phyloP scores from a whole-genome alignment of 139 green algal species.

The Mesotaenium endlicherianum region DNA sequence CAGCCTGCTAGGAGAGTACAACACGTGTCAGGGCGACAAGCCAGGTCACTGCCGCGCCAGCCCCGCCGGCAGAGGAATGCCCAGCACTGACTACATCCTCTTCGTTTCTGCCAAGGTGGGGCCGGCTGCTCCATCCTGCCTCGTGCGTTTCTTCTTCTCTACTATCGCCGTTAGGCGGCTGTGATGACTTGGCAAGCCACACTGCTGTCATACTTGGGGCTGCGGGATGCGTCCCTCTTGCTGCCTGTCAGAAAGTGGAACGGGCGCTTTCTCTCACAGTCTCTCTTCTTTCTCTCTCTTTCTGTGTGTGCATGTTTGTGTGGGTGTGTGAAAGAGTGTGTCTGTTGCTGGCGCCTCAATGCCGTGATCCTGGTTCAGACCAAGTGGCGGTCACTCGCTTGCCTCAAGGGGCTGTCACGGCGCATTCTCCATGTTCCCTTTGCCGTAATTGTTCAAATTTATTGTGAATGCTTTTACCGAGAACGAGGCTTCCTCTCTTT shows the following conservation, averaged over 20 bases:
- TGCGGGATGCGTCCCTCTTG: not conserved
- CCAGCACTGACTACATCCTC: not conserved
- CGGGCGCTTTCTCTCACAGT: not conserved
- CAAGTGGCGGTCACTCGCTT: too few relatives aligned
- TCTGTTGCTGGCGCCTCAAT: too few relatives aligned
- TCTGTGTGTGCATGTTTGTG: too few relatives aligned
- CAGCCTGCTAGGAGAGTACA: too few relatives aligned
- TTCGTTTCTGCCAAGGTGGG: not conserved
- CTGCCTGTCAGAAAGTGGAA: not conserved
- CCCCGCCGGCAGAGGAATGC: not conserved
- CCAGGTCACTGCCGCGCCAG: too few relatives aligned
- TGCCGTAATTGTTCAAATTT: not conserved
- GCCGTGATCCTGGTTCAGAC: too few relatives aligned
- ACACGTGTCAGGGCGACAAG: too few relatives aligned
- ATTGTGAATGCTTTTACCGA: not conserved
- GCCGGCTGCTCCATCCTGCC: too few relatives aligned
- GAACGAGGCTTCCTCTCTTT: not conserved
- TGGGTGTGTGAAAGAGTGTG: too few relatives aligned
- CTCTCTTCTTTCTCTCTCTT: too few relatives aligned
- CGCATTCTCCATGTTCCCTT: not conserved
- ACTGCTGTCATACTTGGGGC: not conserved
- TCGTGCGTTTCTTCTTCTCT: not conserved
- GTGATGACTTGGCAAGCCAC: not conserved
- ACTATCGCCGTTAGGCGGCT: not conserved
- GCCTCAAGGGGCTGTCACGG: not conserved